Evolutionary conservation across 306 rosid species (phyloP), one percentile per base, ranked within the genome.

Genomic region (Cucurbita ficifolia): DNA sequence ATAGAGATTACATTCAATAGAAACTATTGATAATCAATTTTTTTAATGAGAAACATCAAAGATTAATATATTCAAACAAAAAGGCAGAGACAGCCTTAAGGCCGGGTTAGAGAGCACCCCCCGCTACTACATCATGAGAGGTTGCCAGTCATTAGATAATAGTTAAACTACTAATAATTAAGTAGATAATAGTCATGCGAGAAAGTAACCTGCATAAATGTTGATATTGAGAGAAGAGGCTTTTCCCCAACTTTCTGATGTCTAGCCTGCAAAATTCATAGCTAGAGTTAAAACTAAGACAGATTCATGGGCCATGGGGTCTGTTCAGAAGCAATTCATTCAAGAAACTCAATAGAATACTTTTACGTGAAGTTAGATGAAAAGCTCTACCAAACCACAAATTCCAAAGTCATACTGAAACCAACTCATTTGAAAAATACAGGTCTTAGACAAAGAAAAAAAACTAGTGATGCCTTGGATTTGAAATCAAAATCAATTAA

Each of bases 191-290:
- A 40, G 58, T 7, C 36, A 36, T 73, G 42, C 12, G 73, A 76
- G 60, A 36, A 64, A 61, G 65, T 84, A 49, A 95, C 99, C 99
- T 95, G 99, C 81, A 82, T 18, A 45, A 95, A 81, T 62, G 90
- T 84, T 62, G 97, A 89, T 78, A 95, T 24, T 54, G 99, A 91
- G 80, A 94, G 98, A 82, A 94, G 92, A 81, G 99, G 90, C 76
- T 89, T 95, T 88, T 95, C 99, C 84, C 99, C 99, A 59, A 95
- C 99, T 76, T 91, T 95, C 82, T 91, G 90, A 72, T 89, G 46
- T 86, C 96, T 88, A 84, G 99, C 89, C 99, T 95, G 96, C 89
- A 85, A 57, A 88, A 65, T 45, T 53, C 85, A 82, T 50, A 77
- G 74, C 8, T 48, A 69, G 4, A 48, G 54, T 22, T 69, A 43